Base-by-base conservation (phyloP, 169 alveolate genomes). In the Plasmodium gonderi region DNA sequence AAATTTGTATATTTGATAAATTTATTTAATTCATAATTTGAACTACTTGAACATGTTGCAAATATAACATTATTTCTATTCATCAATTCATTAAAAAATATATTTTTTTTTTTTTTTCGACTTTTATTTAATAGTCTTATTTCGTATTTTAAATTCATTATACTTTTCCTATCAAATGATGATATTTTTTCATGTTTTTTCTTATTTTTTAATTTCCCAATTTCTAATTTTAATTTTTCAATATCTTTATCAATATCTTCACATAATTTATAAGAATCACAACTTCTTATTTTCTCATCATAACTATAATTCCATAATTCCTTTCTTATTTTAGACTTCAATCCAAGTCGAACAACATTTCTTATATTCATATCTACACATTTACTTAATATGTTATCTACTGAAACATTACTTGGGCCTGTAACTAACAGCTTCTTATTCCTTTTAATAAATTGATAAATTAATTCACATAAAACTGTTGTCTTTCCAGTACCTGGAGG, bases 401-500 rank as follows among this genome's bases (percentile, higher is more conserved):
- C 94, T 26, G 91, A 68, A 2, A 90, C 91, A 40, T 90, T 90
- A 17, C 94, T 90, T 8, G 94, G 94, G 0, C 94, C 91, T 2
- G 91, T 80, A 17, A 90, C 91, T 31, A 90, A 79, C 0, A 90
- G 60, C 45, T 79, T 90, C 12, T 36, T 42, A 4, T 54, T 38
- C 23, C 49, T 80, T 44, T 72, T 78, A 4, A 90, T 12, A 4
- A 90, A 26, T 33, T 90, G 94, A 69, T 54, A 80, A 9, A 91
- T 79, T 12, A 91, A 4, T 68, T 80, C 95, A 49, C 90, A 79
- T 67, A 91, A 64, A 2, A 77, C 90, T 0, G 91, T 91, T 31
- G 95, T 91, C 29, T 91, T 91, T 0, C 95, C 95, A n/a, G 95
- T 91, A 0, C 95, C 95, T 12, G 95, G 95, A 0, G 95, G 95